Percentiles rank a stretch among this genome's conserved stretches.
phyloP scores from a whole-genome alignment of 495 filamentous ascomycete species.

The Choiromyces venosus region DNA sequence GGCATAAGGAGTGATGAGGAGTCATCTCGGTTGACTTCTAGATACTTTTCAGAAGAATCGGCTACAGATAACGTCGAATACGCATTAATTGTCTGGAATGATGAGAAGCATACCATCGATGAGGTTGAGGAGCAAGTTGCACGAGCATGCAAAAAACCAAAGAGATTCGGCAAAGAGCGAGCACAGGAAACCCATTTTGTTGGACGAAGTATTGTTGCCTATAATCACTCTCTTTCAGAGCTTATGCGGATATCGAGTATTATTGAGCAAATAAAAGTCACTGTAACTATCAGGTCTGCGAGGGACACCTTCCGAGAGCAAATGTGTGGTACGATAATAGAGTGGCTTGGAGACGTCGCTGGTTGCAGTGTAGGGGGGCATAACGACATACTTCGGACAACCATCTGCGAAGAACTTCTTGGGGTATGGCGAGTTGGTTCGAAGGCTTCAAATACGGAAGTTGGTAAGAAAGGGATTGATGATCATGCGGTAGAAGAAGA shows the following conservation, averaged over 20 bases:
- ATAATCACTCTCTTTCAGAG: constrained; percentile 62
- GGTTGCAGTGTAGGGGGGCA: constrained; percentile 81
- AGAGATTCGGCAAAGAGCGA: constrained; percentile 61
- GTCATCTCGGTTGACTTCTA: constrained; percentile 65
- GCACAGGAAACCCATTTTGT: constrained; percentile 84
- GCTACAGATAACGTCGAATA: constrained; percentile 58
- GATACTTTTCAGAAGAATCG: constrained; percentile 62
- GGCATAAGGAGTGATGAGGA: constrained; percentile 75
- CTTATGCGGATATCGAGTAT: constrained; percentile 70
- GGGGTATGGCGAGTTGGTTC: constrained; percentile 81
- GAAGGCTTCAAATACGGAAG: constrained; percentile 70
- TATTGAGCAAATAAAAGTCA: constrained; percentile 93
- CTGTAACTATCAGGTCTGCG: constrained; percentile 86
- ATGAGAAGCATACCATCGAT: constrained; percentile 94
- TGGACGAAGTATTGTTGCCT: constrained; percentile 75
- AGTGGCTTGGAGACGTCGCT: constrained; percentile 90
- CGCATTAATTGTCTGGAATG: constrained; percentile 91
- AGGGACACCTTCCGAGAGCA: constrained; percentile 94
- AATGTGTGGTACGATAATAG: constrained; percentile 96
- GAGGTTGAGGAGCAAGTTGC: constrained; percentile 86
- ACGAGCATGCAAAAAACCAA: constrained; percentile 72
- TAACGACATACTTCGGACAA: constrained; percentile 67
- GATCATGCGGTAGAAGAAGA: constrained; percentile 62
- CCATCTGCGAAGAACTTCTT: constrained; percentile 86
- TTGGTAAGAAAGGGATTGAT: constrained; percentile 81